Evolutionary conservation across 331 rosid species (phyloP).

Genomic region (Stylosanthes scabra): DNA sequence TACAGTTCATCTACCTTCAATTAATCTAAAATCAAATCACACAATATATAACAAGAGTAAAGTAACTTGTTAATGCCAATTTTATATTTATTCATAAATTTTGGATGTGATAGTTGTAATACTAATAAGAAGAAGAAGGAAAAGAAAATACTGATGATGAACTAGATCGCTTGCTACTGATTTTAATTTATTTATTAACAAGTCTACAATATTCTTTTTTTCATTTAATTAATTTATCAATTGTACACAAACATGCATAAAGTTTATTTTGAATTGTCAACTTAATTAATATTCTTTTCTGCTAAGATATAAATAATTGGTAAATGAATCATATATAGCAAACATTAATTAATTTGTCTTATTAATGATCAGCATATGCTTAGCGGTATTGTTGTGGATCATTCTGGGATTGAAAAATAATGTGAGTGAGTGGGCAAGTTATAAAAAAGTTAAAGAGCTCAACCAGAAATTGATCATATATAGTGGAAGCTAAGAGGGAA

Average conservation of each 20-base stretch:
- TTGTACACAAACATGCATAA: background rate
- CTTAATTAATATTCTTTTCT: background rate
- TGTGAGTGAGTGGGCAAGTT: background rate
- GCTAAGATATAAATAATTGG: background rate
- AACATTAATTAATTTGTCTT: background rate
- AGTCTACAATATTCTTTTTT: too few relatives aligned
- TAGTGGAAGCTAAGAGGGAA: background rate
- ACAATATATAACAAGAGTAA: too few relatives aligned
- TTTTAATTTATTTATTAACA: too few relatives aligned
- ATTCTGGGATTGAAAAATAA: conserved; percentile 25
- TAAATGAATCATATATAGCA: too few relatives aligned
- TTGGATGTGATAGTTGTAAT: too few relatives aligned
- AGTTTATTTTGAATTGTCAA: background rate
- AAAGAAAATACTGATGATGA: too few relatives aligned
- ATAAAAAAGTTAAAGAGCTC: background rate
- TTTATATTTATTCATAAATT: too few relatives aligned
- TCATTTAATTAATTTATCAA: background rate
- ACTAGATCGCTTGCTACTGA: too few relatives aligned
- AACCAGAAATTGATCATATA: background rate
- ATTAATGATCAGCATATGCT: background rate
- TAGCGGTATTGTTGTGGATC: conserved; percentile 9
- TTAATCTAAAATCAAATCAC: too few relatives aligned
- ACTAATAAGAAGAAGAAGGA: too few relatives aligned
- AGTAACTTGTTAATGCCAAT: too few relatives aligned
- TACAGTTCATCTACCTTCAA: too few relatives aligned